Evolutionary conservation across 345 rosid species (phyloP), one percentile per base, ranked within the genome.

Genomic region (Salix arbutifolia): DNA sequence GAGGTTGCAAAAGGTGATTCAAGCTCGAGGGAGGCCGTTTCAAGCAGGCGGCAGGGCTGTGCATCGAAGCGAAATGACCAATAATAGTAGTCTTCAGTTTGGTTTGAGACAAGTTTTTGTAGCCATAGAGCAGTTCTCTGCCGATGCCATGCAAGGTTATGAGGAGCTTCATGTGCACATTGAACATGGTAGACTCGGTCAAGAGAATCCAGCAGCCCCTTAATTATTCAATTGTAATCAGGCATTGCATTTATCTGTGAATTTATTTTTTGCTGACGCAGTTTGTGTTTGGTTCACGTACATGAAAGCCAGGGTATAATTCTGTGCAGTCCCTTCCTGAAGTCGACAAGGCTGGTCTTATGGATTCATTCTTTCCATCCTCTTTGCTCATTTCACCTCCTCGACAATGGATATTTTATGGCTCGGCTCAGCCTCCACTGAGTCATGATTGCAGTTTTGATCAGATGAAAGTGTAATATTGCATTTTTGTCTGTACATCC

Each of bases 71-170:
- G 77, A 65, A 28, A 64, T 30, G 40, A 74, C 60, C 6, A 28
- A 25, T 4, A 44, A 61, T 25, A 26, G 72, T 61, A 71, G 85
- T 72, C 70, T 83, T 18, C 78, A 80, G 21, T 66, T 48, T 16
- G 72, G 88, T 69, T 70, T 89, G 42, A 76, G 79, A 67, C 86
- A 80, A 71, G 74, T 69, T 26, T 83, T 89, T 76, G 60, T 56
- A 75, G 85, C 88, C 40, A 69, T 84, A 46, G 90, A 87, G 75
- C 84, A 75, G 74, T 80, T 84, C n/a, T 86, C 87, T 53, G 73
- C 77, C 46, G 56, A 78, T 3, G 76, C 50, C 58, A 46, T 76
- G 66, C 75, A 81, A 72, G 73, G 66, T 40, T 86, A 83, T 16
- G 80, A 84, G 33, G 85, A 81, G 67, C 82, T 88, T 70, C 72